A percentile compares a stretch with the other conserved stretches of the same genome.
Conservation (phyloP, 768 basidiomycete genomes). For the Daedaleopsis sinensis region DNA sequence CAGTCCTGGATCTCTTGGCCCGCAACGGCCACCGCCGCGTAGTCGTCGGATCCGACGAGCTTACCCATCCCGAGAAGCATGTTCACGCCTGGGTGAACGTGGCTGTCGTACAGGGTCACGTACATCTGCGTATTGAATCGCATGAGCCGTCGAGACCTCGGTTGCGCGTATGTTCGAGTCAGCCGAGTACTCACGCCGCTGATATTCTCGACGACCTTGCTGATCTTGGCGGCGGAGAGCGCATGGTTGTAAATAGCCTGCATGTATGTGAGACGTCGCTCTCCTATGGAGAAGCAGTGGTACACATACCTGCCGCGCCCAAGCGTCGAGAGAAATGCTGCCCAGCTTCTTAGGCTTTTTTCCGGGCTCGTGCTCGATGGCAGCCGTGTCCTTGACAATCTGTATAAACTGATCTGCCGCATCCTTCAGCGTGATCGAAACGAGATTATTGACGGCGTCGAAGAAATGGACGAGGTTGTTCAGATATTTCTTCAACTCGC, state of each 20-base stretch:
- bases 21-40: background rate
- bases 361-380: background rate
- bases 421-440: background rate
- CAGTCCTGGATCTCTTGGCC: background rate
- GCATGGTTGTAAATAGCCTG: conserved; percentile 9
- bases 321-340: background rate
- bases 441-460: conserved; percentile 4
- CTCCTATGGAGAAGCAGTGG: no score
- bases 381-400: conserved; percentile 1
- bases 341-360: background rate
- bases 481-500: conserved; percentile 5
- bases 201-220: conserved; percentile 6
- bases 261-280: background rate
- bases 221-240: conserved; percentile 2
- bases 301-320: background rate
- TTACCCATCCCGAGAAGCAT: conserved; percentile 8
- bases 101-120: conserved; percentile 3
- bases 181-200: background rate
- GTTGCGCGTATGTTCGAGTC: background rate
- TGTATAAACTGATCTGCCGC: conserved; percentile 3
- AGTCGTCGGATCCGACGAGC: conserved; percentile 2
- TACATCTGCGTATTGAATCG: background rate
- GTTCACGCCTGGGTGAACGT: conserved; percentile 7
- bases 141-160: background rate
- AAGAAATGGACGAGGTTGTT: conserved; percentile 9